Conservation (phyloP, 345 rosid species). For the Sisymbrium irio region DNA sequence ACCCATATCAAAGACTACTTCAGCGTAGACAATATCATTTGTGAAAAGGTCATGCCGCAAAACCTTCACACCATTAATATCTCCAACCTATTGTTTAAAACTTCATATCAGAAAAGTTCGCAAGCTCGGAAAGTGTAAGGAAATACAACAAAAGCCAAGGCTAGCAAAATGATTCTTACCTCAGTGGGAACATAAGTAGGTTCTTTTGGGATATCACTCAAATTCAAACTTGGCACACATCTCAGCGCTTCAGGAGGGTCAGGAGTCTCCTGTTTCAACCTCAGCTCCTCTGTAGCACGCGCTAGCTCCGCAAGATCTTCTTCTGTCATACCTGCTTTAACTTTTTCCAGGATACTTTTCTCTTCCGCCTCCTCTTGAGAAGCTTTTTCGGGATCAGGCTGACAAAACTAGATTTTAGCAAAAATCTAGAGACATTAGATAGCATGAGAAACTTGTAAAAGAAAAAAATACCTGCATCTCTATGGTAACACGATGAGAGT, state of each 20-base stretch:
- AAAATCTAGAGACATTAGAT: constrained; percentile 10
- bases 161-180: constrained; percentile 47
- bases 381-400: constrained; percentile 95
- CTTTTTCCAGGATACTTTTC: constrained; percentile 60
- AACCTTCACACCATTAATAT: constrained; percentile 81
- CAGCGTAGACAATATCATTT: constrained; percentile 87
- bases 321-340: constrained; percentile 80
- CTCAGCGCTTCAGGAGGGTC: constrained; percentile 90
- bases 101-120: not conserved
- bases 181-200: constrained; percentile 71
- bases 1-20: constrained; percentile 87
- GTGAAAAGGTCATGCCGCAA: constrained; percentile 92
- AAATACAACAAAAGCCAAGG: constrained; percentile 17
- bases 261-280: constrained; percentile 90
- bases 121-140: not conserved
- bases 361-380: constrained; percentile 81
- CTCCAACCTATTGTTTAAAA: constrained; percentile 58
- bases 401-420: constrained; percentile 29
- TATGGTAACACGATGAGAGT: constrained; percentile 79
- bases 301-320: constrained; percentile 94
- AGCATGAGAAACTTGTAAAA: too few relatives aligned
- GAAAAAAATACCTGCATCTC: constrained; percentile 99
- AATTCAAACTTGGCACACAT: constrained; percentile 75
- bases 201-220: constrained; percentile 84
- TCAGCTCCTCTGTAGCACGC: constrained; percentile 80